Evolutionary conservation across 345 rosid genomes (phyloP).

Genomic region (Camelina neglecta): DNA sequence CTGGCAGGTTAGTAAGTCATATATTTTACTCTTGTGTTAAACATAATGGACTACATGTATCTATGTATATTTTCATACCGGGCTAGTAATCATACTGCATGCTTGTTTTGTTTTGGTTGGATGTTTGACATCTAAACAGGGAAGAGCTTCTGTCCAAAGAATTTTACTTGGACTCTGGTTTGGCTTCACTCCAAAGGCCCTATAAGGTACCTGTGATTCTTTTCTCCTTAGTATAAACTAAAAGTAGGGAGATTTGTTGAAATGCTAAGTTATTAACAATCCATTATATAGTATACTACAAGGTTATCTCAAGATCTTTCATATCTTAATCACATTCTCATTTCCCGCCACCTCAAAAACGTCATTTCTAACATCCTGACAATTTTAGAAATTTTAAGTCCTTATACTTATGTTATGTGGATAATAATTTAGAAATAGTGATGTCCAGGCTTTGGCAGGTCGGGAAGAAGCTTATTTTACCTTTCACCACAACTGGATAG

Average conservation of each 20-base stretch:
- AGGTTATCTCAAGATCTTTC: not conserved
- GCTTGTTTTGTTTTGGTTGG: slow-evolving; percentile 28
- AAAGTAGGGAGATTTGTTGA: not conserved
- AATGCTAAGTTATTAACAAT: not conserved
- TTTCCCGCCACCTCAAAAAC: slow-evolving; percentile 1
- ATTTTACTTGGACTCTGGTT: slow-evolving; percentile 62
- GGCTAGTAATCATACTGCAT: slow-evolving; percentile 17
- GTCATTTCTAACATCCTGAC: slow-evolving; percentile 9
- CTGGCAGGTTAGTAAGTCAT: slow-evolving; percentile 34
- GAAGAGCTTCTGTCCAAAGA: slow-evolving; percentile 49
- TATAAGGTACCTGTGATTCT: slow-evolving; percentile 54
- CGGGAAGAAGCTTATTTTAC: slow-evolving; percentile 78
- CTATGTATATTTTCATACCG: slow-evolving; percentile 1
- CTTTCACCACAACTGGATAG: slow-evolving; percentile 62
- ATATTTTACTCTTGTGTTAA: not conserved
- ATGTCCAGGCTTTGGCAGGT: slow-evolving; percentile 93
- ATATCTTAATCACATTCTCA: slow-evolving; percentile 9
- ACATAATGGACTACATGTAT: not conserved
- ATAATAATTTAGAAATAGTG: slow-evolving; percentile 64
- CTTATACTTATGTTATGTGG: slow-evolving; percentile 10
- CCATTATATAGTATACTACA: not conserved
- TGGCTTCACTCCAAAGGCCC: slow-evolving; percentile 60
- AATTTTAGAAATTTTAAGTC: not conserved
- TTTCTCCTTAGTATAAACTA: slow-evolving; percentile 17
- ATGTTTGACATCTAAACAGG: slow-evolving; percentile 49